phyloP scores from a whole-genome alignment of 148 eudicot species.

The Cornus kousa region DNA sequence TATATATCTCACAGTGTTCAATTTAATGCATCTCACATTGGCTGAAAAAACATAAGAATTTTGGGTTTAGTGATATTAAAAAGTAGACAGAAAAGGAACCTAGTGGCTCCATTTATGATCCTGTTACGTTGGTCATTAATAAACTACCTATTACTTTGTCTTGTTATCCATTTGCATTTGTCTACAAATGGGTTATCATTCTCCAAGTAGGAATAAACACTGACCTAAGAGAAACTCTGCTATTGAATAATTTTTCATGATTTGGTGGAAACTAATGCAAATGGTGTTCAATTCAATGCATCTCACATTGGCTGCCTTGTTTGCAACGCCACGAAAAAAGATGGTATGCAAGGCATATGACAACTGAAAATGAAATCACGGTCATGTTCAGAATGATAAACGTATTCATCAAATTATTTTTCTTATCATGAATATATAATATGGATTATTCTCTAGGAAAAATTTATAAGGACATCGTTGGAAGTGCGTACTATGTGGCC shows the following conservation, averaged over 20 bases:
- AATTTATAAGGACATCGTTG: slow-evolving; percentile 57
- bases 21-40: not conserved
- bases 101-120: too few species aligned
- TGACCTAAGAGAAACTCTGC: not conserved
- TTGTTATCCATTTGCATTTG: not conserved
- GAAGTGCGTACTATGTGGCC: slow-evolving; percentile 87
- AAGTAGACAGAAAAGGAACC: too few species aligned
- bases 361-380: not conserved
- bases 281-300: not conserved
- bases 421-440: not conserved
- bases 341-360: too few species aligned
- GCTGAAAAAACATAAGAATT: too few species aligned
- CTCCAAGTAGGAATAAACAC: not conserved
- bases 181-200: not conserved
- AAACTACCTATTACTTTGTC: not conserved
- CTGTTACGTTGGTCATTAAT: not conserved
- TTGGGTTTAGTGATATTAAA: too few species aligned
- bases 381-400: not conserved
- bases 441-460: slow-evolving; percentile 44
- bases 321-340: too few species aligned
- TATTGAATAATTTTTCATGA: not conserved
- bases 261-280: not conserved
- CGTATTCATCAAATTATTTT: not conserved
- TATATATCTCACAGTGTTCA: not conserved
- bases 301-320: not conserved